Conservation (phyloP, 169 alveolate species). For the Plasmodium adleri region DNA sequence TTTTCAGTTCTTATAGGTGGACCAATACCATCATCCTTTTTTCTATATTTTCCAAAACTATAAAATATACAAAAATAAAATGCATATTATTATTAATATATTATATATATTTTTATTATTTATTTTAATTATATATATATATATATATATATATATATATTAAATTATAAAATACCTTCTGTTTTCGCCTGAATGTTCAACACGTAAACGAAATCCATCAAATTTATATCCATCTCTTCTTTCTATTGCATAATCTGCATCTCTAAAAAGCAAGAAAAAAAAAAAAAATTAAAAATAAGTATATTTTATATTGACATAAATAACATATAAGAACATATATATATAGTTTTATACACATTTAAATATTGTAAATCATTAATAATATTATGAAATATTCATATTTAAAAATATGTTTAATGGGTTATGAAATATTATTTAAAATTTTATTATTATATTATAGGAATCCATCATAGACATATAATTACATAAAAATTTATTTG, state of each 20-base stretch:
- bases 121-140: background rate
- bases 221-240: conserved; percentile 81
- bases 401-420: conserved; percentile 20
- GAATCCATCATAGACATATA: conserved; percentile 8
- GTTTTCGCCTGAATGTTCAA: conserved; percentile 85
- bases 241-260: conserved; percentile 86
- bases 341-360: conserved; percentile 10
- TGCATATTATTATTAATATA: conserved; percentile 1
- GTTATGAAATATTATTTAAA: conserved; percentile 9
- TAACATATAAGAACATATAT: conserved; percentile 2
- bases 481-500: no score
- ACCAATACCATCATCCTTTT: conserved; percentile 61
- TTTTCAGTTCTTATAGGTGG: conserved; percentile 83
- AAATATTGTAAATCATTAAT: conserved; percentile 18
- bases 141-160: background rate
- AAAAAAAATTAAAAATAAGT: background rate
- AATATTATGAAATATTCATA: background rate
- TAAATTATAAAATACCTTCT: conserved; percentile 21
- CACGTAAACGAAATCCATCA: conserved; percentile 83
- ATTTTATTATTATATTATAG: conserved; percentile 23
- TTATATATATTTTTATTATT: background rate
- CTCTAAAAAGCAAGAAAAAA: conserved; percentile 58
- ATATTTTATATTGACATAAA: conserved; percentile 27
- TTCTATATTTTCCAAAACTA: conserved; percentile 73
- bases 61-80: conserved; percentile 10